A percentile compares a stretch with the other conserved stretches of the same genome.
phyloP scores from a whole-genome alignment of 306 rosid species.

The Lagenaria siceraria region DNA sequence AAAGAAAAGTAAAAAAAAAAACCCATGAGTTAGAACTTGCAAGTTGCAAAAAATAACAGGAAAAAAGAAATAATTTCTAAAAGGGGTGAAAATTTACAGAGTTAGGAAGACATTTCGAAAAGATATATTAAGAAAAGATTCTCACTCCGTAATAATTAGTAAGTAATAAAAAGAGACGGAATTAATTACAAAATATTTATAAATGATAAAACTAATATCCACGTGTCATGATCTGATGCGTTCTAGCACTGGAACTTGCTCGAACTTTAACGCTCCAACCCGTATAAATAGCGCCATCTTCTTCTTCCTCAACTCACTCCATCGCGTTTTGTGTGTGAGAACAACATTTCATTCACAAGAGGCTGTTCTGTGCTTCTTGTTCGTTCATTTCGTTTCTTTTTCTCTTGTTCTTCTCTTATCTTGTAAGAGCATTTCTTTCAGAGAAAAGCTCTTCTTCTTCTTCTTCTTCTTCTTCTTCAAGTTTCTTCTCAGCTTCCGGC shows the following conservation, averaged over 20 bases:
- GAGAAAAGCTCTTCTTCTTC: not conserved
- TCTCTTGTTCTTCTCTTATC: not conserved
- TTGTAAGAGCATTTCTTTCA: not conserved
- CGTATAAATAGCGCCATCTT: not conserved
- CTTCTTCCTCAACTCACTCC: not conserved
- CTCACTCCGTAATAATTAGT: not conserved
- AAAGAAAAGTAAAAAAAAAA: no score
- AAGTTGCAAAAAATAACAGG: no score
- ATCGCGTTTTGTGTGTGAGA: not conserved
- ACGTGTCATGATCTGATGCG: constrained; percentile 5
- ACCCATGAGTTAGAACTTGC: no score
- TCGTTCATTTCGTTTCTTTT: not conserved
- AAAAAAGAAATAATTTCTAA: no score
- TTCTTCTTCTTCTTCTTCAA: not conserved
- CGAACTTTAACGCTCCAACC: not conserved
- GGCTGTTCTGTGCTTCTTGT: not conserved
- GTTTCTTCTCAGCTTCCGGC: not conserved
- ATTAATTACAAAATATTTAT: not conserved
- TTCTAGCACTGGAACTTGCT: not conserved
- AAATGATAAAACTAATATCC: not conserved
- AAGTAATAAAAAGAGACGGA: not conserved
- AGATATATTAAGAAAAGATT: not conserved
- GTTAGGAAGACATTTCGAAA: not conserved
- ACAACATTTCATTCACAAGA: not conserved
- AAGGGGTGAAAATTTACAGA: not conserved